Evolutionary conservation across 202 grass and related monocot genomes (phyloP).

Genomic region (Panicum hallii): DNA sequence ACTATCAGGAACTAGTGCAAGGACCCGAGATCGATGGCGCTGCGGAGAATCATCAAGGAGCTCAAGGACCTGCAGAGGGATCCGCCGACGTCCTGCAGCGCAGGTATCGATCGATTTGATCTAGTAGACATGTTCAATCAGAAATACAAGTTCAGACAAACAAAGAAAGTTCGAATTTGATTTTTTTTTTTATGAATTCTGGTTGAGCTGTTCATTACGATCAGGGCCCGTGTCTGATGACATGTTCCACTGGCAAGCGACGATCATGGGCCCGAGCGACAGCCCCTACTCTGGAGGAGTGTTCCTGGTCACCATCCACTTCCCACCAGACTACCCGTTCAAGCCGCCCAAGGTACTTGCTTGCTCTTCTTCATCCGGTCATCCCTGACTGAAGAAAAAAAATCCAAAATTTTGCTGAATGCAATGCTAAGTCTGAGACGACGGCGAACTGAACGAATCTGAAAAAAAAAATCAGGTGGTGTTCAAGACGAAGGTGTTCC

Average conservation of each 20-base stretch:
- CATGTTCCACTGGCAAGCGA: constrained; percentile 92
- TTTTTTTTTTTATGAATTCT: not conserved
- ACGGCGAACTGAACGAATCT: not conserved
- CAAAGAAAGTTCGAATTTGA: not conserved
- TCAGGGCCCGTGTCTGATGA: constrained; percentile 75
- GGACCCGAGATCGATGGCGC: constrained; percentile 45
- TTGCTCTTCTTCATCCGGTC: not conserved
- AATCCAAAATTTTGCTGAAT: not conserved
- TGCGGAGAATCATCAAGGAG: constrained; percentile 82
- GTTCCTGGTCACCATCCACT: constrained; percentile 75
- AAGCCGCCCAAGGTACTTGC: constrained; percentile 70
- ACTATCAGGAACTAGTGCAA: not conserved
- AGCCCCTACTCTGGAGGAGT: constrained; percentile 78
- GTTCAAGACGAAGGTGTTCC: constrained; percentile 91
- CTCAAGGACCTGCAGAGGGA: constrained; percentile 87
- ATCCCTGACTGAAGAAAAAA: not conserved
- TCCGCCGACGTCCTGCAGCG: constrained; percentile 78
- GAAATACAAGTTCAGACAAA: not conserved
- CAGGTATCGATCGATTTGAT: constrained; percentile 39
- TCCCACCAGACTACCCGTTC: constrained; percentile 81
- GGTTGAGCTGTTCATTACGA: not conserved
- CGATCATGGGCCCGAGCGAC: constrained; percentile 74
- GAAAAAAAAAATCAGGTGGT: constrained; percentile 47
- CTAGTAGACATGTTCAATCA: not conserved
- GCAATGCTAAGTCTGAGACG: not conserved